A percentile compares a stretch with the other conserved stretches of the same genome.
These are phyloP conservation scores for Iris macrosiphon DNA, from an alignment of 106 monocot genomes.

Conservation along the genomic window DNA sequence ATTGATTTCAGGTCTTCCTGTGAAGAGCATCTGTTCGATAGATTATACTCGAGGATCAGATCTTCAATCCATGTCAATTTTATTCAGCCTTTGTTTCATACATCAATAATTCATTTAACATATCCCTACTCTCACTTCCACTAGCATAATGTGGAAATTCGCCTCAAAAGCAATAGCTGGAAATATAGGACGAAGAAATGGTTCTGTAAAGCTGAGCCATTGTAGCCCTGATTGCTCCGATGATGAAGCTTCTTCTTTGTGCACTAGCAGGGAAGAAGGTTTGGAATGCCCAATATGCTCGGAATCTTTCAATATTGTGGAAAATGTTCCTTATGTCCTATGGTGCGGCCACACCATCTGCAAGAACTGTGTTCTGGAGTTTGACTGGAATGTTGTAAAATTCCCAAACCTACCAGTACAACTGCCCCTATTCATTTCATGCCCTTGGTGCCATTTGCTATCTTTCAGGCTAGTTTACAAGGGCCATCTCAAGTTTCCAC, in stretches of 20 bases:
- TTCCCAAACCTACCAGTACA: slow-evolving; percentile 21
- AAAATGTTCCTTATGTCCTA: slow-evolving; percentile 27
- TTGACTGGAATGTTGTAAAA: slow-evolving; percentile 24
- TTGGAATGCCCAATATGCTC: slow-evolving; percentile 30
- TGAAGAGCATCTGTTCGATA: too few species aligned
- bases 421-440: slow-evolving; percentile 26
- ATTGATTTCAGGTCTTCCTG: too few species aligned
- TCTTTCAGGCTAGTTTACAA: slow-evolving; percentile 29
- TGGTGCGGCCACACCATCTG: slow-evolving; percentile 38
- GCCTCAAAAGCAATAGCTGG: slow-evolving; percentile 17
- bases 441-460: slow-evolving; percentile 24
- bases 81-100: too few species aligned
- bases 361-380: slow-evolving; percentile 26
- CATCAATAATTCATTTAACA: too few species aligned
- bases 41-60: too few species aligned
- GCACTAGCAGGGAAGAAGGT: slow-evolving; percentile 10
- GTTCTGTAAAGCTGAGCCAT: background rate
- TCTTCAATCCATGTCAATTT: too few species aligned
- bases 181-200: background rate
- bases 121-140: too few species aligned
- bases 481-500: slow-evolving; percentile 25
- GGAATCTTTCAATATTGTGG: slow-evolving; percentile 30
- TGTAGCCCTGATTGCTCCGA: slow-evolving; percentile 7
- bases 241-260: slow-evolving; percentile 15
- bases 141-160: slow-evolving; percentile 21